phyloP scores from a whole-genome alignment of 2,329 filamentous ascomycete genomes.

The Apiospora malaysiana region DNA sequence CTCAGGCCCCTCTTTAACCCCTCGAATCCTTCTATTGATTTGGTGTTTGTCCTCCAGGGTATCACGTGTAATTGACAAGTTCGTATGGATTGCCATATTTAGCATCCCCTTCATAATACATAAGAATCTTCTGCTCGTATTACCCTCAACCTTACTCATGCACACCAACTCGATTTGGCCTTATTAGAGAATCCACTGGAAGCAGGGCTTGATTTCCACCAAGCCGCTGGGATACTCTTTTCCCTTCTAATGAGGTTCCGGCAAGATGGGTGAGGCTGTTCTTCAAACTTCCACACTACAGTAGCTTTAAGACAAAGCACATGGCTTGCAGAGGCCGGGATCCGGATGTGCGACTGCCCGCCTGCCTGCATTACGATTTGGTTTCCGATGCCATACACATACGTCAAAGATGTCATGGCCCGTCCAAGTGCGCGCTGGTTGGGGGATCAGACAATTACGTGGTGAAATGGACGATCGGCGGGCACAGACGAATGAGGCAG shows the following conservation, averaged over 20 bases:
- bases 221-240: neutral
- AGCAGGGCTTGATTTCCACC: neutral
- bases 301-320: neutral
- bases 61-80: neutral
- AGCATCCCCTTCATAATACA: neutral
- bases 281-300: neutral
- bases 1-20: neutral
- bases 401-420: constrained; percentile 7
- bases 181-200: neutral
- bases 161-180: neutral
- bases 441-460: constrained; percentile 1
- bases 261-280: neutral
- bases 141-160: neutral
- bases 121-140: neutral
- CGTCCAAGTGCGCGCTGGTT: neutral
- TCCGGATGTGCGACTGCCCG: neutral
- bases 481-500: constrained; percentile 1
- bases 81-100: neutral
- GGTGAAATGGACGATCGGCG: neutral
- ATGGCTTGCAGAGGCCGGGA: neutral
- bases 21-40: neutral
- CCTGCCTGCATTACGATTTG: neutral
- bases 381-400: neutral
- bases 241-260: neutral
- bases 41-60: constrained; percentile 2